phyloP scores from a whole-genome alignment of 345 rosid species.

The Tarenaya hassleriana region DNA sequence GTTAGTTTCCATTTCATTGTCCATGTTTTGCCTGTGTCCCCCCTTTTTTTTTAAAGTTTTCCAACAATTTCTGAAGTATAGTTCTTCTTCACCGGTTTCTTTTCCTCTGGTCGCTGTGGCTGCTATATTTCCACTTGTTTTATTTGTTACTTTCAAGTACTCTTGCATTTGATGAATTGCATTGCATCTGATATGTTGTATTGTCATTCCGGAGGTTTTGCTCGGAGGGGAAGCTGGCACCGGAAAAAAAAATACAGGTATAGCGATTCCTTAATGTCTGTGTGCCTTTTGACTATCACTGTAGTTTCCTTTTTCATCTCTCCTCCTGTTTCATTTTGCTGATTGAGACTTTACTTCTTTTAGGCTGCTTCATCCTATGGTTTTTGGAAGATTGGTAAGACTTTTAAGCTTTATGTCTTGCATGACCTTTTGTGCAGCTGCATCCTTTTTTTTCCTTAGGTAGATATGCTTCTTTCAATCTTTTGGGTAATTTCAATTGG shows the following conservation, averaged over 20 bases:
- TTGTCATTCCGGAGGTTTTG: slow-evolving; percentile 47
- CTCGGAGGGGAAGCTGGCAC: slow-evolving; percentile 24
- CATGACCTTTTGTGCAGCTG: no score
- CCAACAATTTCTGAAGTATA: no score
- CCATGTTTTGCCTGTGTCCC: no score
- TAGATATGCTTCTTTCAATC: no score
- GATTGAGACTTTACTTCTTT: slow-evolving; percentile 1
- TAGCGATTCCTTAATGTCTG: not conserved
- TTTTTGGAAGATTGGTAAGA: slow-evolving; percentile 11
- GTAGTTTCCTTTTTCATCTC: not conserved
- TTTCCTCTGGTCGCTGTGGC: no score
- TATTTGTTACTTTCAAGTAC: not conserved
- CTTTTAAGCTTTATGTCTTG: no score
- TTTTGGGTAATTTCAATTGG: no score
- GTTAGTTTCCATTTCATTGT: no score
- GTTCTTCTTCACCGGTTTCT: no score
- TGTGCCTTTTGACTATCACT: not conserved
- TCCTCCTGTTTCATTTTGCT: no score
- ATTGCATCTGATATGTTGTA: slow-evolving; percentile 60
- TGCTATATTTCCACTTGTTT: not conserved
- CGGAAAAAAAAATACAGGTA: not conserved
- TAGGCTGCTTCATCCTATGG: slow-evolving; percentile 30
- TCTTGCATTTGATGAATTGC: slow-evolving; percentile 34
- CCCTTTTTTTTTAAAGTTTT: no score
- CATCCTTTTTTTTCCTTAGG: no score